Evolutionary conservation across 768 basidiomycete genomes (phyloP), one percentile per base, ranked within the genome.

Genomic region (Mycena indigotica): DNA sequence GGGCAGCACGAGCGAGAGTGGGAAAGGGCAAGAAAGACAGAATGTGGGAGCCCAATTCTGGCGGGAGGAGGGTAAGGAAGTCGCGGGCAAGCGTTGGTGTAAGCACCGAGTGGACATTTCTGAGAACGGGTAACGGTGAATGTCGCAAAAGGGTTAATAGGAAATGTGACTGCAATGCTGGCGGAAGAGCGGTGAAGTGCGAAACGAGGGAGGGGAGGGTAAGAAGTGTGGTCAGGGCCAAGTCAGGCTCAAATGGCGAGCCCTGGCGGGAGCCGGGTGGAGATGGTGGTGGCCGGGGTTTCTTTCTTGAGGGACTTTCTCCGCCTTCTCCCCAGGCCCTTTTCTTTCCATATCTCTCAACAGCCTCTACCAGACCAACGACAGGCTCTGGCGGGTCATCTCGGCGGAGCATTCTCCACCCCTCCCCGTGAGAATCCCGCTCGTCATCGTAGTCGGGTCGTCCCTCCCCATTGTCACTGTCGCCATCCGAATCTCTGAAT

Each of bases 21-120:
- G 86, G 79, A 63, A 89, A 89, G 3, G 93, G 88, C 29, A 98
- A 86, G 70, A 82, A 93, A 64, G 87, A 87, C 61, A 98, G 83
- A 61, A 98, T 83, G 62, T 91, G 89, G 1, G 95, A 91, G 50
- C 93, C 89, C 32, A 99, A 85, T 67, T 99, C 96, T 29, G 91
- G 87, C 4, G 97, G 97, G 10, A 98, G 84, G 35, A 93, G 83
- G 2, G 90, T 88, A 63, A 98, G 82, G 71, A 98, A 99, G 73
- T 99, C 97, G 64, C 95, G 89, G 21, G 94, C 93, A 26, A 98
- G 79, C 2, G 93, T 94, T 24, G 91, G 93, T 1, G 90, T 88
- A 64, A 98, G 80, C 65, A 98, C 90, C 30, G 89, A 87, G 67
- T 95, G 89, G 16, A 98, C 74, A 1, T 90, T 91, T 51, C 96